Percentiles rank a stretch among this genome's conserved stretches.
phyloP scores from a whole-genome alignment of 2,329 filamentous ascomycete genomes.

The Trichoderma harzianum region DNA sequence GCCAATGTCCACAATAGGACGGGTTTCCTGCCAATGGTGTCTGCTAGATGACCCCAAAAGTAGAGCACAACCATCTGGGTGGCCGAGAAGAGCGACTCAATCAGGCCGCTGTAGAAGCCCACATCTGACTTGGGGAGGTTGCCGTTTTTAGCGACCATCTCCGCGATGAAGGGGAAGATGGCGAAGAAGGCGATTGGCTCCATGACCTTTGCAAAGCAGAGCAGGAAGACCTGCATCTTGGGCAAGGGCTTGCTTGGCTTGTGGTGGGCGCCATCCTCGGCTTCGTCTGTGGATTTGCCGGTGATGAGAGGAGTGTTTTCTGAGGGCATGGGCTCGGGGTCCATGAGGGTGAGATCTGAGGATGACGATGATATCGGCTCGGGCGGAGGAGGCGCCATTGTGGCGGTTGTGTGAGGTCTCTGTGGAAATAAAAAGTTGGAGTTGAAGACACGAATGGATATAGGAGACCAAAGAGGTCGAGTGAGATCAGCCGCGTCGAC shows the following conservation, averaged over 20 bases:
- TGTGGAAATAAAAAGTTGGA: neutral
- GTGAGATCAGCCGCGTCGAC: neutral
- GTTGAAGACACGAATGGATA: neutral
- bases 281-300: neutral
- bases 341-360: constrained; percentile 14
- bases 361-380: constrained; percentile 8
- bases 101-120: constrained; percentile 75
- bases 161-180: constrained; percentile 76
- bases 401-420: neutral
- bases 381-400: constrained; percentile 6
- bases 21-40: constrained; percentile 69
- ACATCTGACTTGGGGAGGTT: constrained; percentile 60
- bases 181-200: constrained; percentile 81
- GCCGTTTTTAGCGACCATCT: constrained; percentile 67
- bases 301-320: constrained; percentile 4
- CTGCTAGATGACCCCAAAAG: constrained; percentile 60
- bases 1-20: constrained; percentile 64
- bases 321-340: constrained; percentile 9
- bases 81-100: constrained; percentile 69
- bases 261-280: constrained; percentile 8
- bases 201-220: constrained; percentile 69
- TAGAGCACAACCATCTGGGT: constrained; percentile 79
- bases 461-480: neutral
- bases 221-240: constrained; percentile 63
- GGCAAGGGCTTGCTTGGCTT: constrained; percentile 47